Evolutionary conservation across 2,329 filamentous ascomycete genomes (phyloP).

Genomic region (Fusarium pseudonygamai): DNA sequence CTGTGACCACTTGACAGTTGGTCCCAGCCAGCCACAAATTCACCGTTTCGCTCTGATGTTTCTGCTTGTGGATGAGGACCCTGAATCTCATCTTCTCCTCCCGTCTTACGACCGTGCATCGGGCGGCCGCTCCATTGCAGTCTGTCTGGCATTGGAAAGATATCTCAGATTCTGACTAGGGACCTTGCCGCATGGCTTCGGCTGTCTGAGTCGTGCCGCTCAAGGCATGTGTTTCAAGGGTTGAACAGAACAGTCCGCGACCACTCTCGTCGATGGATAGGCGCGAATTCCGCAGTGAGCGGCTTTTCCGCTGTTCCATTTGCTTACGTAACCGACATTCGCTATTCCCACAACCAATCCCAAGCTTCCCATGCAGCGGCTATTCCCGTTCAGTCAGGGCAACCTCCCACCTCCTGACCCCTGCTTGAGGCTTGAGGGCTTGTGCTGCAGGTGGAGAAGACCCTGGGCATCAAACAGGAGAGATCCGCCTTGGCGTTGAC

Average conservation of each 20-base stretch:
- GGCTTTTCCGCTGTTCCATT: slow-evolving; percentile 31
- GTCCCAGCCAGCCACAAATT: slow-evolving; percentile 23
- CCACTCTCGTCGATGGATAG: slow-evolving; percentile 26
- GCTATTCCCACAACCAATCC: slow-evolving; percentile 5
- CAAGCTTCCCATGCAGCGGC: slow-evolving; percentile 1
- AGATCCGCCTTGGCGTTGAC: slow-evolving; percentile 37
- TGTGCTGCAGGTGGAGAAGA: slow-evolving; percentile 26
- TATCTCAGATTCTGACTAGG: slow-evolving; percentile 2
- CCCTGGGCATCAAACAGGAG: slow-evolving; percentile 27
- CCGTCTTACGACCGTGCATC: slow-evolving; percentile 4
- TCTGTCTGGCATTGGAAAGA: neutral
- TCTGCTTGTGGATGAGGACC: slow-evolving; percentile 16
- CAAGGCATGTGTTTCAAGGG: slow-evolving; percentile 13
- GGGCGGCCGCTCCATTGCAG: slow-evolving; percentile 26
- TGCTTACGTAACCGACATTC: slow-evolving; percentile 12
- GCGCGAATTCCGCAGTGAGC: slow-evolving; percentile 34
- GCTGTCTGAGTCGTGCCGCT: slow-evolving; percentile 27
- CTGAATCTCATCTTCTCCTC: slow-evolving; percentile 6
- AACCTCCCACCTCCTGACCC: slow-evolving; percentile 32
- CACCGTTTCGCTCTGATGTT: neutral
- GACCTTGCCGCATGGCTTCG: slow-evolving; percentile 9
- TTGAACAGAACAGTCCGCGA: neutral
- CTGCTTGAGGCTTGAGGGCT: slow-evolving; percentile 32
- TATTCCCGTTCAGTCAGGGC: slow-evolving; percentile 27
- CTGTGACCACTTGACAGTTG: neutral